These are phyloP conservation scores for Pharnaceum exiguum DNA, from an alignment of 148 eudicot species.

Conservation along the genomic window DNA sequence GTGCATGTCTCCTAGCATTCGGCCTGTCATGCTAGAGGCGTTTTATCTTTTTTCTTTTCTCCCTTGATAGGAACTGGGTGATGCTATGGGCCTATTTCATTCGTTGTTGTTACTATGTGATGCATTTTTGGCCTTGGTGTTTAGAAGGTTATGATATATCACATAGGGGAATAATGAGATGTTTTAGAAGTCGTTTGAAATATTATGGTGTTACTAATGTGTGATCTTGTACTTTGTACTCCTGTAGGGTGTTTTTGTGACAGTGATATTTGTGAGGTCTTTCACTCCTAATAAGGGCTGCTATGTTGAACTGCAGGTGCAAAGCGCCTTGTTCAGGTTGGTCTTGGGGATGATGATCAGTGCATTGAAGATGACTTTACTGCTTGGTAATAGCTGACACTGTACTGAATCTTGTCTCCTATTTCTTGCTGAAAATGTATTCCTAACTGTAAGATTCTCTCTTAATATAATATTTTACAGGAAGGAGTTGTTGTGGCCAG, in stretches of 20 bases:
- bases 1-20: no score
- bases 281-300: background rate
- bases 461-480: conserved; percentile 27
- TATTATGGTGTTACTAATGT: no score
- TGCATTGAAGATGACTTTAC: conserved; percentile 96
- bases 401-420: background rate
- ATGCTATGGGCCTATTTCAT: no score
- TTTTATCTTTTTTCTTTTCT: no score
- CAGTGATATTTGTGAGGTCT: background rate
- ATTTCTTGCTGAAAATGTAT: background rate
- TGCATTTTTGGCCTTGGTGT: no score
- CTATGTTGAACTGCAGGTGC: conserved; percentile 53
- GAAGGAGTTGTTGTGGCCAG: conserved; percentile 91
- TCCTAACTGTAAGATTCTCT: background rate
- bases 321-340: conserved; percentile 74
- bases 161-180: no score
- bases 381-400: conserved; percentile 57
- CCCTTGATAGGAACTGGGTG: no score
- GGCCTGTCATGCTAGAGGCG: no score
- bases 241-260: background rate
- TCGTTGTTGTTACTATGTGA: no score
- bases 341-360: conserved; percentile 95
- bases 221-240: background rate
- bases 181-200: no score
- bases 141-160: no score